Base-by-base conservation (phyloP, 805 yeast genomes). In the Hanseniaspora clermontiae region DNA sequence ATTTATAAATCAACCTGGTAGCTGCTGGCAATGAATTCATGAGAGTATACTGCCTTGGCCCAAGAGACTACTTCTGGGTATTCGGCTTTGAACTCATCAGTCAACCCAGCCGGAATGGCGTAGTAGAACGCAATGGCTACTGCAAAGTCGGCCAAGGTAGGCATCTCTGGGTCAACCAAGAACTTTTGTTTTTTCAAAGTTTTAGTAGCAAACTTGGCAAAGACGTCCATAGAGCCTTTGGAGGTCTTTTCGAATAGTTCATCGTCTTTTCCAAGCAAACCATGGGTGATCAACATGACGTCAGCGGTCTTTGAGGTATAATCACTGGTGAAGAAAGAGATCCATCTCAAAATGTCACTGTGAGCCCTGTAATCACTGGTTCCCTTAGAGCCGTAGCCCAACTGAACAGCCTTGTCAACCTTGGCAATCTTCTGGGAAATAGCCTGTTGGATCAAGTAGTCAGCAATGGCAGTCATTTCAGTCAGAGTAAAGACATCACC, bases 381-480 rank as follows among this genome's bases (percentile, higher is more conserved):
- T 14, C 15, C 34, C 6, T 29, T 43, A 1, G 48, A 46, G 11
- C 49, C 49, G 17, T 32, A 46, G 1, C 34, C 27, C n/a, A 46
- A 32, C 7, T 32, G 24, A 31, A 31, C 38, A 17, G 49, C 49
- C 27, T 46, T 32, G 19, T 46, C 38, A 11, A 32, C 27, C 7
- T 31, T 32, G 10, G 49, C 29, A 9, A 46, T 32, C 38, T 46
- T 46, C 8, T 32, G 31, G 9, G 49, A 19, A 46, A 46, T 32
- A 9, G 49, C 49, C 38, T 46, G 32, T 32, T 46, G 15, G 17
- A 46, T 32, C 20, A 46, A 19, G 38, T 46, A 46, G 49, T 46
- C n/a, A 8, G 49, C 37, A 17, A 46, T 46, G 24, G 49, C 49
- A 17, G 36, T 32, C 49, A 46, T 46, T 46, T 46, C 49, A 32